Evolutionary conservation across 1,139 yeast species (phyloP), one percentile per base, ranked within the genome.

Genomic region (Geotrichum histeridarum): DNA sequence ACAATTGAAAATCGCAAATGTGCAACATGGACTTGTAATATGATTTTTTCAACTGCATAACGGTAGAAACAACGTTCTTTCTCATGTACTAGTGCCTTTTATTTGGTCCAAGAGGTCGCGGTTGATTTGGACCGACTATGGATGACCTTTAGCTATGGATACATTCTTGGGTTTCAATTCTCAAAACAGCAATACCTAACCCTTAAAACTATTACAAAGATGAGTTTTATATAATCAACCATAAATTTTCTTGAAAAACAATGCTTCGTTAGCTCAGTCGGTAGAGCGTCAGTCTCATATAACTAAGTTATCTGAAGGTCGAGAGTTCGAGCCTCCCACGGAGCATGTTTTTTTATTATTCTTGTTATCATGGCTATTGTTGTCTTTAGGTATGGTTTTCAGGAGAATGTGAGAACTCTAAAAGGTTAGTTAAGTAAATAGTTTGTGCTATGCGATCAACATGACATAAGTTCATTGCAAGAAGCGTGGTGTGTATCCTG

Each of bases 271-370:
- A 50, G 58, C 58, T 56, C 58, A 56, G 58, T 56, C 46, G 58
- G 58, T 53, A 56, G 58, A 56, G 58, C 58, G 58, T 56, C 56
- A 56, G 58, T 56, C 58, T 56, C 58, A 56, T 56, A 52, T 39
- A n/a, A 8, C 11, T 5, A 50, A 15, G 55, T 8, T n/a, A 53
- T 53, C 55, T 53, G 55, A 53, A 53, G 55, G 53, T 53, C 55
- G 55, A 53, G 55, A 53, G 55, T 53, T 53, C 55, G 55, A 53
- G 42, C 55, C 55, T 53, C 55, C 55, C 55, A 53, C 55, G 55
- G 53, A 53, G 53, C 55, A 53, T 32, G 22, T 37, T 48, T 48
- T 42, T 32, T 32, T 43, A 7, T 43, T 43, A 12, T 27, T 8
- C 12, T 41, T 41, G 11, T 18, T 41, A 2, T 8, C 30, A 15